phyloP scores from a whole-genome alignment of 257 asterid species.

The Nicotiana attenuata region DNA sequence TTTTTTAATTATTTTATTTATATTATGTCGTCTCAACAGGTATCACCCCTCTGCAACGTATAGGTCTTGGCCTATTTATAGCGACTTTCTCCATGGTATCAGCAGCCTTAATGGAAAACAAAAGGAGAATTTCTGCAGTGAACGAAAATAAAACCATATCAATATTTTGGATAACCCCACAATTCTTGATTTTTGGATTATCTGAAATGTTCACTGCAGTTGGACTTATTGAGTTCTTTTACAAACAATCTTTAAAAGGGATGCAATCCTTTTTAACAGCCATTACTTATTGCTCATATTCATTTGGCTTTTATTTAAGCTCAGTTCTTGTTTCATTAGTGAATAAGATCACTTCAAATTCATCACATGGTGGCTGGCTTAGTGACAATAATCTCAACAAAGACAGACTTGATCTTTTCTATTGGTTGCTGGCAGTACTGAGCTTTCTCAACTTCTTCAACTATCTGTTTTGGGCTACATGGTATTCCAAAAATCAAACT shows the following conservation, averaged over 20 bases:
- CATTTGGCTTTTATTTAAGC: conserved; percentile 79
- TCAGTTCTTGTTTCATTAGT: conserved; percentile 75
- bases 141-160: conserved; percentile 24
- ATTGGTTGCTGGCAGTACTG: conserved; percentile 60
- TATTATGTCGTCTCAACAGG: conserved; percentile 23
- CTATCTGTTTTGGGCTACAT: conserved; percentile 71
- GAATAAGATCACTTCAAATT: conserved; percentile 44
- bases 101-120: conserved; percentile 71
- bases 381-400: conserved; percentile 57
- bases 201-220: conserved; percentile 95
- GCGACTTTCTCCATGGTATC: conserved; percentile 83
- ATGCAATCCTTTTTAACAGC: conserved; percentile 76
- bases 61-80: conserved; percentile 68
- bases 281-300: conserved; percentile 77
- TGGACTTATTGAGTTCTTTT: conserved; percentile 85
- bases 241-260: conserved; percentile 64
- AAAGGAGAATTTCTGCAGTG: conserved; percentile 38
- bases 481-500: conserved; percentile 38
- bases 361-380: conserved; percentile 55
- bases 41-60: conserved; percentile 60
- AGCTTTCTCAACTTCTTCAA: conserved; percentile 71
- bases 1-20: neutral
- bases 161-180: conserved; percentile 84
- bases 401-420: conserved; percentile 72
- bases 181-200: conserved; percentile 70